Evolutionary conservation across 2,329 filamentous ascomycete species (phyloP).

Genomic region (Botrytis porri): DNA sequence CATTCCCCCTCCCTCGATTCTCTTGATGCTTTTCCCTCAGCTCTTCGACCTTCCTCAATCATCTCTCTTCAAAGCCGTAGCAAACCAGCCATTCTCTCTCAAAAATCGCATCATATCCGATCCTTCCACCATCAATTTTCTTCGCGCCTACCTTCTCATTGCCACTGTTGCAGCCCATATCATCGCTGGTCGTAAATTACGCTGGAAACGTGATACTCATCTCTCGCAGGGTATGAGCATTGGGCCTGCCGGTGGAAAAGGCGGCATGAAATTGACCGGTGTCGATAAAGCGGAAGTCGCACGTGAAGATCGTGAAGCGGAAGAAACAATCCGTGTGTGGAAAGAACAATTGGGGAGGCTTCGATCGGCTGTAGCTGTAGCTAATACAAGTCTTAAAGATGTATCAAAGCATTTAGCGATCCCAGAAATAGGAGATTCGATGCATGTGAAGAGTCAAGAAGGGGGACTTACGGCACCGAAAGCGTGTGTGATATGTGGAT

Average conservation of each 20-base stretch:
- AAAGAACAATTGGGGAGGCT: slow-evolving; percentile 71
- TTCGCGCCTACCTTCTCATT: slow-evolving; percentile 61
- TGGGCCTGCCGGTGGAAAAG: slow-evolving; percentile 65
- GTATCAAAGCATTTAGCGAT: slow-evolving; percentile 44
- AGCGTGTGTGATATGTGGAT: slow-evolving; percentile 79
- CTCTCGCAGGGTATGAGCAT: slow-evolving; percentile 88
- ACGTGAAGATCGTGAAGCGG: slow-evolving; percentile 80
- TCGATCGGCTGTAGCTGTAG: slow-evolving; percentile 67
- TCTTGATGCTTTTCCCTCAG: slow-evolving; percentile 73
- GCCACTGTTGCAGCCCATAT: slow-evolving; percentile 71
- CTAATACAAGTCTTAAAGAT: slow-evolving; percentile 47
- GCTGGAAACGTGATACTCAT: slow-evolving; percentile 88
- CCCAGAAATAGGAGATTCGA: slow-evolving; percentile 69
- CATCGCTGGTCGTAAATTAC: slow-evolving; percentile 77
- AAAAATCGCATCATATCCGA: slow-evolving; percentile 64
- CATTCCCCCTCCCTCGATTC: slow-evolving; percentile 80
- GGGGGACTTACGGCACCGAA: slow-evolving; percentile 71
- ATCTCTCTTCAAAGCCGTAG: slow-evolving; percentile 63
- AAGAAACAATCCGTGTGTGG: slow-evolving; percentile 75
- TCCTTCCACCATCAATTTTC: slow-evolving; percentile 58
- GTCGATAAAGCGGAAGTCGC: slow-evolving; percentile 79
- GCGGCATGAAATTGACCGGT: slow-evolving; percentile 88
- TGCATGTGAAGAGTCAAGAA: slow-evolving; percentile 66
- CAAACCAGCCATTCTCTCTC: slow-evolving; percentile 54
- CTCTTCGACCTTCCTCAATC: slow-evolving; percentile 65